Conservation (phyloP, 2,329 filamentous ascomycete species). For the Cladosporium sp. region DNA sequence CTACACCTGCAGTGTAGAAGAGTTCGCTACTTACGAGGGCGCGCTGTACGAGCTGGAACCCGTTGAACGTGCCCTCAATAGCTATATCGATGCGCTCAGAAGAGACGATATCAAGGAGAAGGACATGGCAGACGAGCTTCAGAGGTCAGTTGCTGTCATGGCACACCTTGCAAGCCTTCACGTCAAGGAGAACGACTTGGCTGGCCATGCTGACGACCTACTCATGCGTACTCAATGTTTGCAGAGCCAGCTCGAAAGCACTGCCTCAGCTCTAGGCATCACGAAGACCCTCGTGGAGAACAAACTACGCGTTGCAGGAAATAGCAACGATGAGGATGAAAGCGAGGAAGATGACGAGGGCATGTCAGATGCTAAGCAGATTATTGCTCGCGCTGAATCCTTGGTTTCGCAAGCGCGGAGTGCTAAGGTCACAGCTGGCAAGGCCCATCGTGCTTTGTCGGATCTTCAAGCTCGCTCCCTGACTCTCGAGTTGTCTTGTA, state of each 20-base stretch:
- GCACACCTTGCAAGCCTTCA: constrained; percentile 81
- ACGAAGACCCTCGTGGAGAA: constrained; percentile 61
- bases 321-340: constrained; percentile 32
- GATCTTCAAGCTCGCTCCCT: constrained; percentile 74
- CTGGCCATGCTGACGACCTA: constrained; percentile 72
- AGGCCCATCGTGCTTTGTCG: constrained; percentile 70
- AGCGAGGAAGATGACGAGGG: constrained; percentile 58
- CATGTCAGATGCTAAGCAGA: constrained; percentile 47
- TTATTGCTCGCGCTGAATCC: constrained; percentile 66
- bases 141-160: constrained; percentile 77
- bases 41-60: constrained; percentile 85
- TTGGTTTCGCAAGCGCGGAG: constrained; percentile 73
- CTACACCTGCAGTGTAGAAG: constrained; percentile 68
- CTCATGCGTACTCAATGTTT: constrained; percentile 72
- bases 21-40: constrained; percentile 74
- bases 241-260: constrained; percentile 77
- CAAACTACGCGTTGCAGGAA: constrained; percentile 50
- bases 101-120: constrained; percentile 82
- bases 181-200: constrained; percentile 59
- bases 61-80: constrained; percentile 82
- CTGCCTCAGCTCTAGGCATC: constrained; percentile 63
- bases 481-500: constrained; percentile 64
- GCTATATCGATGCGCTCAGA: constrained; percentile 79
- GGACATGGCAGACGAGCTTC: constrained; percentile 74
- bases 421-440: constrained; percentile 76